Base-by-base conservation (phyloP, 2,329 filamentous ascomycete genomes). In the Arthrinium phaeospermum region DNA sequence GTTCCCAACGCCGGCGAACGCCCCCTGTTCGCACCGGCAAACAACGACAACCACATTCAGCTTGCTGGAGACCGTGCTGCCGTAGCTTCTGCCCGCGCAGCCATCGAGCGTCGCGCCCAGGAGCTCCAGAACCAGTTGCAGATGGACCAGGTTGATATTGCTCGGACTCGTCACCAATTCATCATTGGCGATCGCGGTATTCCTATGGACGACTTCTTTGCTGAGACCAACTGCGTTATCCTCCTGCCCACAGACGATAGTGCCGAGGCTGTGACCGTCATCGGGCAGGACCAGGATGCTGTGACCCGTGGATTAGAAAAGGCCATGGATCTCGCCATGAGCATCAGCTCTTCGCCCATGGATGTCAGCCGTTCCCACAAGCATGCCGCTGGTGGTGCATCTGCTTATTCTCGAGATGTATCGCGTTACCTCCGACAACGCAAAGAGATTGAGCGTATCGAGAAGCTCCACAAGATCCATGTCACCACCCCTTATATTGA, bases 101-200 rank as follows among this genome's bases (percentile, higher is more conserved):
- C 94, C 78, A 93, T 98, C 75, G 95, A 98, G 82, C 91, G 91
- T 68, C 90, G 92, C 72, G 94, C 91, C 8, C 90, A 92, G 74
- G 89, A 96, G 79, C 89, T 99, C 30, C 91, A 92, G 76, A 90
- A 90, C 73, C 91, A 94, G 80, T 86, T 98, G 69, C 90, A 92
- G 57, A 86, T 96, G 68, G 91, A 96, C 77, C 92, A 97, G 81
- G 86, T 95, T 57, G 90, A 92, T 7, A 94, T 98, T 77, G 93
- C 96, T 81, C 92, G 92, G 74, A 94, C 94, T 68, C 91, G 94
- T 70, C 96, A 98, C 81, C 95, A 97, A 81, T 98, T 98, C 86
- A 96, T 99, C 79, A 91, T 98, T 75, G 96, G 96, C 70, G 91
- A 96, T 74, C 90, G 92, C 74, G 95, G 94, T 74, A 89, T 93